phyloP scores from a whole-genome alignment of 1,284 basidiomycete genomes.

The Irpex sp. region DNA sequence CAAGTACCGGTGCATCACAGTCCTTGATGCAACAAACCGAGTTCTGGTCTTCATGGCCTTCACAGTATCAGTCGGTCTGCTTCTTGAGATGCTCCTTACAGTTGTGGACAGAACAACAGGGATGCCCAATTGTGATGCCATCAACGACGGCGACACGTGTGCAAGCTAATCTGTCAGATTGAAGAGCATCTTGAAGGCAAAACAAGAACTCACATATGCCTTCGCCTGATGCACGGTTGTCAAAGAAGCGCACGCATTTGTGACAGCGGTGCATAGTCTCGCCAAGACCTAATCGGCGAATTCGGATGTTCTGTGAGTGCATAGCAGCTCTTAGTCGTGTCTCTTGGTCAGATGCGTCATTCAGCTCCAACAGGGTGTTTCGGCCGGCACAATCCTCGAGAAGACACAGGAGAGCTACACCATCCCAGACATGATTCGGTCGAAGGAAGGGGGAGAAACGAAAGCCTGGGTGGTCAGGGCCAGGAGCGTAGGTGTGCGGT shows the following conservation, averaged over 20 bases:
- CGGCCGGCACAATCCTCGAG: background rate
- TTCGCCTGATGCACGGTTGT: background rate
- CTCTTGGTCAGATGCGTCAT: background rate
- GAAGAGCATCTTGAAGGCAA: background rate
- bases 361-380: background rate
- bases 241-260: background rate
- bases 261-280: background rate
- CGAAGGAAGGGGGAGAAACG: background rate
- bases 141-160: background rate
- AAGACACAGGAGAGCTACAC: background rate
- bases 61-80: background rate
- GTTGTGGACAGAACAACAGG: slow-evolving; percentile 4
- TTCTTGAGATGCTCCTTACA: background rate
- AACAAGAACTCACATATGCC: background rate
- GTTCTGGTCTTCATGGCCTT: background rate
- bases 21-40: background rate
- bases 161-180: background rate
- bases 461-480: background rate
- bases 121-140: slow-evolving; percentile 6
- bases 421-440: background rate
- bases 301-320: background rate
- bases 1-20: background rate
- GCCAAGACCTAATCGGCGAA: background rate
- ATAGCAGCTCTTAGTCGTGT: background rate
- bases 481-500: background rate